phyloP scores from a whole-genome alignment of 495 filamentous ascomycete genomes.

The Penicillium arizonense region DNA sequence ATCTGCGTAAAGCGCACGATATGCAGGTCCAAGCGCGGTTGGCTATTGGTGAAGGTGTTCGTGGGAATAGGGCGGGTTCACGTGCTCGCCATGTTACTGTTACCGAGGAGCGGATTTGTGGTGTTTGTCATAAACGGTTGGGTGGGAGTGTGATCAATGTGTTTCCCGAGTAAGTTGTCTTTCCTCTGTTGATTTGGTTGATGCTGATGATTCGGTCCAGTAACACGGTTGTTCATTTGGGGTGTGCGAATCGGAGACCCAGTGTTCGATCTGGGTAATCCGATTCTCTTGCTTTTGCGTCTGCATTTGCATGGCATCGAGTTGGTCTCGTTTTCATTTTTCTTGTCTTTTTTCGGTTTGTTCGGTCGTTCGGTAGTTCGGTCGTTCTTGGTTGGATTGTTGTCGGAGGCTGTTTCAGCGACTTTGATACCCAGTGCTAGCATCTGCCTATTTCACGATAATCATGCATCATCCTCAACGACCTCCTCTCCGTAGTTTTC shows the following conservation, averaged over 20 bases:
- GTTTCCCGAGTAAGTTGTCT: slow-evolving; percentile 58
- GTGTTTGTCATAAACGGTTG: slow-evolving; percentile 87
- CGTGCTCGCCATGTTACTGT: slow-evolving; percentile 75
- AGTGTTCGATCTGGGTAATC: slow-evolving; percentile 17
- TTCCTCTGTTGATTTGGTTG: background rate
- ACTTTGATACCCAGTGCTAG: slow-evolving; percentile 44
- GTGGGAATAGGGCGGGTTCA: slow-evolving; percentile 38
- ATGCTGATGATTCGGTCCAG: slow-evolving; percentile 32
- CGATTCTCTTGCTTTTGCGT: slow-evolving; percentile 11
- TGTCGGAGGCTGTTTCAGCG: slow-evolving; percentile 19
- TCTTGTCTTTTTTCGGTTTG: slow-evolving; percentile 10
- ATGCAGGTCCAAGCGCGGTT: slow-evolving; percentile 69
- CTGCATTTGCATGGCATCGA: slow-evolving; percentile 7
- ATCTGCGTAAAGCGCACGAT: slow-evolving; percentile 69
- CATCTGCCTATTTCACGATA: slow-evolving; percentile 10
- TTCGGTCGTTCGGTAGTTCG: slow-evolving; percentile 11
- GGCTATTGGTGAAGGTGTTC: slow-evolving; percentile 61
- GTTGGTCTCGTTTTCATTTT: slow-evolving; percentile 11
- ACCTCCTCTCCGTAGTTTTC: slow-evolving; percentile 85
- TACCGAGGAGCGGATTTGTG: slow-evolving; percentile 82
- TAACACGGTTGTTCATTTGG: slow-evolving; percentile 77
- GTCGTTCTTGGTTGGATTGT: slow-evolving; percentile 9
- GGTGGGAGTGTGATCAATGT: slow-evolving; percentile 85
- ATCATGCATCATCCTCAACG: slow-evolving; percentile 51
- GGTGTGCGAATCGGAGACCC: slow-evolving; percentile 59